Conservation (phyloP, 371 early-diverging fungal species). For the Batkoa obscura region DNA sequence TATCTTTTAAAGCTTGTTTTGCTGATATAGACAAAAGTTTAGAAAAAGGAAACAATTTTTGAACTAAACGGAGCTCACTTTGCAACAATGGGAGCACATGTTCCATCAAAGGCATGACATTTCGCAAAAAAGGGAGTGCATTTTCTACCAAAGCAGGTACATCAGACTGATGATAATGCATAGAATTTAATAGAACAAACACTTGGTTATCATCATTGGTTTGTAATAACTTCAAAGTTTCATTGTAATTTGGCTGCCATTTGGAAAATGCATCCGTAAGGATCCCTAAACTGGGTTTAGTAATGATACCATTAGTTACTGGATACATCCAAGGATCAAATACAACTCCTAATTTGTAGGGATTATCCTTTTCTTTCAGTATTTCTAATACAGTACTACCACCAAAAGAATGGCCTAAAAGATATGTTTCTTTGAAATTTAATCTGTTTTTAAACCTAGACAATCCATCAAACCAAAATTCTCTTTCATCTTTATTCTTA, state of each 20-base stretch:
- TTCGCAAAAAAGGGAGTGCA: no score
- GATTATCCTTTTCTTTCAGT: slow-evolving; percentile 8
- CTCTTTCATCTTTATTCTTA: not conserved
- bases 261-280: no score
- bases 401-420: slow-evolving; percentile 40
- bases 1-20: no score
- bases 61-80: not conserved
- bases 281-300: slow-evolving; percentile 5
- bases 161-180: slow-evolving; percentile 5
- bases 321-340: slow-evolving; percentile 27
- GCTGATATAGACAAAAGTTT: no score
- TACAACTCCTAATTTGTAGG: slow-evolving; percentile 17
- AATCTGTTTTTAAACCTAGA: slow-evolving; percentile 13
- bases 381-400: slow-evolving; percentile 22
- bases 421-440: slow-evolving; percentile 17
- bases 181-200: not conserved
- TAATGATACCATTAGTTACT: slow-evolving; percentile 4
- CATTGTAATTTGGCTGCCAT: no score
- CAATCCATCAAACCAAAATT: not conserved
- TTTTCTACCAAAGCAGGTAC: not conserved
- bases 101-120: no score
- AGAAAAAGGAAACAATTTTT: no score
- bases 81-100: no score
- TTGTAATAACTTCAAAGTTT: no score
- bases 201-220: no score